phyloP scores from a whole-genome alignment of 192 early-diverging fungal species.

The Endogone sp. region DNA sequence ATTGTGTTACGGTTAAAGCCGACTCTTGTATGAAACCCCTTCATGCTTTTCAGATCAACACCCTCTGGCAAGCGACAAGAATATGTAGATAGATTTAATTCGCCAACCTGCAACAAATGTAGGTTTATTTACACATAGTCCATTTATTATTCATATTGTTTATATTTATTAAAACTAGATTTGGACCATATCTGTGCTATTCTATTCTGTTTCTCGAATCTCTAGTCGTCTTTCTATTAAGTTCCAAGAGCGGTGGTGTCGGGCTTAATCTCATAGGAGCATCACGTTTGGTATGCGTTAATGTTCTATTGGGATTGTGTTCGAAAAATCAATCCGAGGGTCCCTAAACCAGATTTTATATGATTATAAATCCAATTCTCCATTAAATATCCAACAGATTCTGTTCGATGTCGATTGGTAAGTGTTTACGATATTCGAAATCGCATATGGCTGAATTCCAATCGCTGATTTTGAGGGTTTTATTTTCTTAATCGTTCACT shows the following conservation, averaged over 20 bases:
- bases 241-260: constrained; percentile 55
- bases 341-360: too few relatives aligned
- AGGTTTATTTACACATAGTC: too few relatives aligned
- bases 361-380: neutral
- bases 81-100: constrained; percentile 42
- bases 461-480: too few relatives aligned
- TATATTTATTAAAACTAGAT: too few relatives aligned
- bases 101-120: constrained; percentile 30
- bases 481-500: neutral
- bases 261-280: constrained; percentile 61
- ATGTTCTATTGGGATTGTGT: neutral
- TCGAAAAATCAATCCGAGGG: too few relatives aligned
- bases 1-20: too few relatives aligned
- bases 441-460: too few relatives aligned
- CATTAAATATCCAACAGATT: constrained; percentile 11
- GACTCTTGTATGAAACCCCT: constrained; percentile 1
- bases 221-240: constrained; percentile 47
- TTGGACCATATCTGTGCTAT: too few relatives aligned
- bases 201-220: constrained; percentile 15
- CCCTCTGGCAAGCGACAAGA: constrained; percentile 35
- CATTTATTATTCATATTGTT: too few relatives aligned
- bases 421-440: too few relatives aligned
- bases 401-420: constrained; percentile 65
- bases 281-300: constrained; percentile 36
- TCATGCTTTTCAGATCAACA: constrained; percentile 14